Conservation (phyloP, 78 protist species). For the Planoprotostelium fungivorum region DNA sequence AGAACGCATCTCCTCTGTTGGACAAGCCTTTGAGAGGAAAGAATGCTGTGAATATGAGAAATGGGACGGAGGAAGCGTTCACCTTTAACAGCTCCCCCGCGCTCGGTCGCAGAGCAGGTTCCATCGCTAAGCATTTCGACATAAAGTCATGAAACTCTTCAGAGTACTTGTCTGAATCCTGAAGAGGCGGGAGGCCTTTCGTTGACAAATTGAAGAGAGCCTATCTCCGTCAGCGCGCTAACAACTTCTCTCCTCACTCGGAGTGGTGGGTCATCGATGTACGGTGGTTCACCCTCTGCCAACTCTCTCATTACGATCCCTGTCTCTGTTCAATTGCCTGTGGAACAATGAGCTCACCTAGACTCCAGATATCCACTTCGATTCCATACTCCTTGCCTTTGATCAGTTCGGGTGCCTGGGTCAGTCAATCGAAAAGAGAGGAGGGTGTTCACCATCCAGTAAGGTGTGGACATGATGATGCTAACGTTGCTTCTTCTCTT, state of each 20-base stretch:
- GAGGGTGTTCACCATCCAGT: conserved; percentile 63
- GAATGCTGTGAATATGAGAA: not conserved
- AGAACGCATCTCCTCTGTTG: not conserved
- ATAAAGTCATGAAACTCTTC: conserved; percentile 76
- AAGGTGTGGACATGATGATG: conserved; percentile 79
- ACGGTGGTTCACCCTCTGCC: conserved; percentile 62
- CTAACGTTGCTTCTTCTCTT: conserved; percentile 22
- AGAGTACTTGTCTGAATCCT: conserved; percentile 53
- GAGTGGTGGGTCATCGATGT: conserved; percentile 58
- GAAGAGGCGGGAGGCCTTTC: conserved; percentile 78
- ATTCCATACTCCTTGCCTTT: conserved; percentile 74
- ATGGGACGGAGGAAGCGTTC: not conserved
- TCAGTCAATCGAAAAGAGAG: not conserved
- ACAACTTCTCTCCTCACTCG: conserved; percentile 11
- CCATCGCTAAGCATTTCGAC: conserved; percentile 64
- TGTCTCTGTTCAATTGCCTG: not conserved
- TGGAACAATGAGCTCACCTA: conserved; percentile 40
- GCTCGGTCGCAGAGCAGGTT: conserved; percentile 57
- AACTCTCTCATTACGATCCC: conserved; percentile 58
- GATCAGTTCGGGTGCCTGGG: conserved; percentile 80
- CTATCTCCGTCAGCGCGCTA: not conserved
- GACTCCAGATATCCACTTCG: conserved; percentile 84
- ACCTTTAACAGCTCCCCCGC: conserved; percentile 3
- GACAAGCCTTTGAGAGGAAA: not conserved
- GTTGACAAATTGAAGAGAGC: conserved; percentile 88